Evolutionary conservation across 208 protist genomes (phyloP), one percentile per base, ranked within the genome.

Genomic region (Kentomonas sorsogonicus): DNA sequence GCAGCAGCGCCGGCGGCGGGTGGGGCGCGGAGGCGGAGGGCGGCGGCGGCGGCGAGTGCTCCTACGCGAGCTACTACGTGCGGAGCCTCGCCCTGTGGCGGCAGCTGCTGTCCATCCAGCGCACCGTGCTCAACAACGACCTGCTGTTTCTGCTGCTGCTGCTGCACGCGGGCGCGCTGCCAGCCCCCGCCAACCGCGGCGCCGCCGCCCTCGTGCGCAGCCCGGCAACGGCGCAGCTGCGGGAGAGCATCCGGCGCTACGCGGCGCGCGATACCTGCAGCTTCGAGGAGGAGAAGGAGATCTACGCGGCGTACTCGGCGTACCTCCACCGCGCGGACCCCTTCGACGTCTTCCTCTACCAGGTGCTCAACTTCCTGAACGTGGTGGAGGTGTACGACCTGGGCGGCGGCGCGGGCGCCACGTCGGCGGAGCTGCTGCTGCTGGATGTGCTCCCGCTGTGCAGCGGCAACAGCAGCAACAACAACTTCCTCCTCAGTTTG

Each of bases 111-210:
- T 47, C 52, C 10, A 55, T 88, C 3, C 88, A 77, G 72, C 73
- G 83, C 18, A 71, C 53, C n/a, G 54, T 88, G n/a, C 27, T 91
- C n/a, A 69, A 73, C 27, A 77, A 69, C n/a, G 79, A 91, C 41
- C 52, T 63, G 16, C 47, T 91, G 13, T 70, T 88, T 45, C 77
- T 91, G 11, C 64, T 66, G n/a, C 40, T 91, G 20, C 72, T 91
- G 10, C 74, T 85, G 27, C 79, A 91, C 58, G 58, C 79, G 7
- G 83, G 83, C 25, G 83, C 74, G 20, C 50, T 91, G 4, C 85
- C 77, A 75, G 63, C 67, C 1, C 69, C 66, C 10, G 65, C 87
- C 56, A 88, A 86, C 72, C n/a, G 63, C 43, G 4, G 50, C 61
- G 7, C 53, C 83, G 18, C 36, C 62, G n/a, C n/a, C n/a, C n/a